These are phyloP conservation scores for Eremothecium gossypii DNA, from an alignment of 1,139 yeast genomes.

Conservation along the genomic window DNA sequence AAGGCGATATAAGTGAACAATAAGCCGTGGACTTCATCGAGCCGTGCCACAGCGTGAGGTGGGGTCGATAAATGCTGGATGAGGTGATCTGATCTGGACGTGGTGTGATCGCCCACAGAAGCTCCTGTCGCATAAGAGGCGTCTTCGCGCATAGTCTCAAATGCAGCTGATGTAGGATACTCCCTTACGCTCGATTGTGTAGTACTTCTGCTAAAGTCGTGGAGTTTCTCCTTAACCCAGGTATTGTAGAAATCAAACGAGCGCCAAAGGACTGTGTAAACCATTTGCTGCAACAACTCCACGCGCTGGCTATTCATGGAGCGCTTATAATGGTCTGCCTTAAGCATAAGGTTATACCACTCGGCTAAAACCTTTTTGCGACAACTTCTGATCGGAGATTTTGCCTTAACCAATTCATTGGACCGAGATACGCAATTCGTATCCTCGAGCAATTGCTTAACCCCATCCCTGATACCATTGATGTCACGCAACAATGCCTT, in stretches of 20 bases:
- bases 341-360: conserved; percentile 80
- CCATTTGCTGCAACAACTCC: conserved; percentile 61
- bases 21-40: conserved; percentile 66
- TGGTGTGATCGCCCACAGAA: background rate
- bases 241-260: conserved; percentile 64
- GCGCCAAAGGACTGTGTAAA: conserved; percentile 64
- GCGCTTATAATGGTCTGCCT: conserved; percentile 76
- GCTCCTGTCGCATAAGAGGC: background rate
- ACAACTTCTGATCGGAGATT: conserved; percentile 60
- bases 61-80: conserved; percentile 37
- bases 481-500: conserved; percentile 31
- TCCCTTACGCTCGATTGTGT: too few relatives aligned
- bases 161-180: too few relatives aligned
- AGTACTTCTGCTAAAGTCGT: too few relatives aligned
- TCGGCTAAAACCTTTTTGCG: conserved; percentile 80
- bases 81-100: conserved; percentile 6
- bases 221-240: conserved; percentile 55
- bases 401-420: conserved; percentile 61
- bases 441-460: conserved; percentile 59
- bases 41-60: conserved; percentile 61
- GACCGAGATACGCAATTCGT: conserved; percentile 83
- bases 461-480: conserved; percentile 73
- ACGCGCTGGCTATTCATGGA: conserved; percentile 58
- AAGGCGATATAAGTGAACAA: conserved; percentile 63
- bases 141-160: background rate